phyloP scores from a whole-genome alignment of 1,139 yeast species.

The Sporopachydermia cereana region DNA sequence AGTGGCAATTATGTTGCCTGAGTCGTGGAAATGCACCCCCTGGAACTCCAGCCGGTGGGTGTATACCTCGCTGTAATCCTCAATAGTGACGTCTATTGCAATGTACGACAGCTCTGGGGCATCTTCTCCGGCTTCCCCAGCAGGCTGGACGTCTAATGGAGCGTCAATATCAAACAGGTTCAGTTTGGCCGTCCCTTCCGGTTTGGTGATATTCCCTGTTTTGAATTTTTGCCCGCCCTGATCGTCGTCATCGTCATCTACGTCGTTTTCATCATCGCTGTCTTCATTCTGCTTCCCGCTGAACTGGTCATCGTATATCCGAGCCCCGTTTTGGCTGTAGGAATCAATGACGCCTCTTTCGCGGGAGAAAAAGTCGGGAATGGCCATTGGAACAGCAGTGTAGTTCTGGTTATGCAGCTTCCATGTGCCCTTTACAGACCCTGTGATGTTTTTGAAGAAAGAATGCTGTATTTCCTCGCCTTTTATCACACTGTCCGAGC shows the following conservation, averaged over 20 bases:
- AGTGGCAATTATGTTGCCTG: conserved; percentile 55
- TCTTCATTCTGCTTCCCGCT: conserved; percentile 16
- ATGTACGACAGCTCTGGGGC: conserved; percentile 10
- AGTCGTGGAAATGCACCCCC: conserved; percentile 61
- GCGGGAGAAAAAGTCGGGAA: conserved; percentile 35
- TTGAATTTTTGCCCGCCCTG: conserved; percentile 15
- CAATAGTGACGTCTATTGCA: conserved; percentile 19
- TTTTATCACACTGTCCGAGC: conserved; percentile 14
- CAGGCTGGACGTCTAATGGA: not conserved
- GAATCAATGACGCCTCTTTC: conserved; percentile 24
- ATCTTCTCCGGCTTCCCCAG: not conserved
- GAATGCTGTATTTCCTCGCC: conserved; percentile 11
- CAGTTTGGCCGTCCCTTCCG: conserved; percentile 21
- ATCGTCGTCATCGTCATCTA: conserved; percentile 13
- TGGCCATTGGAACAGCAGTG: conserved; percentile 21
- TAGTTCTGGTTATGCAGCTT: conserved; percentile 14
- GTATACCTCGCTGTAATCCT: conserved; percentile 31
- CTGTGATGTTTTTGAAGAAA: conserved; percentile 38
- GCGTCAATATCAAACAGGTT: conserved; percentile 12
- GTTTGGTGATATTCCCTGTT: conserved; percentile 15
- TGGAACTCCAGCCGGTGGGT: conserved; percentile 36
- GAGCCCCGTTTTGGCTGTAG: conserved; percentile 16
- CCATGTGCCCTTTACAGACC: conserved; percentile 36
- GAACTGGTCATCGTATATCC: conserved; percentile 13
- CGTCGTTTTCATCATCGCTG: conserved; percentile 17